Evolutionary conservation across 2,329 filamentous ascomycete species (phyloP).

Genomic region (Cytospora piceicola): DNA sequence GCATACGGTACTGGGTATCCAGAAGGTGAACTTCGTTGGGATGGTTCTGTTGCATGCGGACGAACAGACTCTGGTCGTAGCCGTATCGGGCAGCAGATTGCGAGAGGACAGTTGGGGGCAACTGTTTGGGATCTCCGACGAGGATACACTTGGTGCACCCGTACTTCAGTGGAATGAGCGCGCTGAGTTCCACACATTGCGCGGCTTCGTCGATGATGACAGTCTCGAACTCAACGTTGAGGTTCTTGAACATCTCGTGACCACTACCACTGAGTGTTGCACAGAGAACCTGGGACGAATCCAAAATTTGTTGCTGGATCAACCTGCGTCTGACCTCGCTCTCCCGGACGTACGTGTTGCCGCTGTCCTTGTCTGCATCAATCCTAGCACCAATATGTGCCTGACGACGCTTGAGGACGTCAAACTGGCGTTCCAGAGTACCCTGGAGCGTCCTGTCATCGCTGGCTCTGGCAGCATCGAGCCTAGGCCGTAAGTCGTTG

Average conservation of each 20-base stretch:
- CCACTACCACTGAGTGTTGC: slow-evolving; percentile 93
- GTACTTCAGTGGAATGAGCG: slow-evolving; percentile 95
- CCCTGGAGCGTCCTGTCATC: slow-evolving; percentile 53
- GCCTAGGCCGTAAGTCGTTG: slow-evolving; percentile 68
- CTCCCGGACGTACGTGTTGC: slow-evolving; percentile 79
- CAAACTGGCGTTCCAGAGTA: slow-evolving; percentile 74
- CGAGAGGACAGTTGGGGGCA: slow-evolving; percentile 94
- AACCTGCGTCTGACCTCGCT: slow-evolving; percentile 82
- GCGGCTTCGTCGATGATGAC: slow-evolving; percentile 98
- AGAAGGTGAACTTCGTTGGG: slow-evolving; percentile 87
- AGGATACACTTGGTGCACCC: slow-evolving; percentile 96
- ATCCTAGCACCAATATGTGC: slow-evolving; percentile 77
- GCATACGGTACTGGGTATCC: slow-evolving; percentile 99
- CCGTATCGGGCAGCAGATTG: slow-evolving; percentile 90
- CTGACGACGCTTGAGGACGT: slow-evolving; percentile 77
- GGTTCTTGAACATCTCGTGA: slow-evolving; percentile 93
- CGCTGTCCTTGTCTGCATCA: slow-evolving; percentile 83
- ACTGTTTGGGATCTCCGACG: slow-evolving; percentile 95
- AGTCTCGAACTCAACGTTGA: slow-evolving; percentile 97
- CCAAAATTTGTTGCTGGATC: slow-evolving; percentile 88
- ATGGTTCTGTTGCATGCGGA: slow-evolving; percentile 94
- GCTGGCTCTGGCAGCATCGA: slow-evolving; percentile 68
- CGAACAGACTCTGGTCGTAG: slow-evolving; percentile 97
- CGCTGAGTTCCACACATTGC: slow-evolving; percentile 96
- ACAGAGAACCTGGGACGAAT: slow-evolving; percentile 90